Evolutionary conservation across 2,329 filamentous ascomycete genomes (phyloP), one percentile per base, ranked within the genome.

Genomic region (Tricladium varicosporioides): DNA sequence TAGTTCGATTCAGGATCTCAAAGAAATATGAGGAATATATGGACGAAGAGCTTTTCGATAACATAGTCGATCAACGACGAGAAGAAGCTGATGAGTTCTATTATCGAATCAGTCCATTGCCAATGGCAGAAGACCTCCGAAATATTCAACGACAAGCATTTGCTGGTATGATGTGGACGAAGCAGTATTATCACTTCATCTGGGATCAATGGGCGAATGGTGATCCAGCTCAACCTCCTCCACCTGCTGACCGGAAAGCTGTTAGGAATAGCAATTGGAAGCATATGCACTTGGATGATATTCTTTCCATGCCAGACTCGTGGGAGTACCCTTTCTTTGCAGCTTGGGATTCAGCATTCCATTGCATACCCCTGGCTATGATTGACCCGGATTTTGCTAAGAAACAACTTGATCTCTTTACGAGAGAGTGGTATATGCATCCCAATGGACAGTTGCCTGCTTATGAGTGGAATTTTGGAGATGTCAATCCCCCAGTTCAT

Each of bases 251-350:
- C 42, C 83, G 93, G 54, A 96, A 94, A 72, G 80, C 83, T 2
- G 82, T 97, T 56, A 86, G 93, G 59, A 97, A 97, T 70, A 78
- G 84, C 40, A 85, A 95, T 61, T 97, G 94, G 94, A 95, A 89
- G 69, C 93, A 97, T 73, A 86, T 97, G 81, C 83, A 97, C 73
- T 85, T 96, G 65, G 94, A 97, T 64, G 93, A 97, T 70, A 92
- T 97, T 60, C 74, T 97, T 33, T 97, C 93, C 0, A 97, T 97
- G 93, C 94, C 93, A 0, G 93, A 97, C 72, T 96, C 92, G 0
- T 97, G 93, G 93, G 93, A 97, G 69, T 97, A 97, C 67, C 93
- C 93, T 0, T 97, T 97, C 78, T 97, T 97, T 72, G 92, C 92
- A 16, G 93, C 93, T 3, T 97, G 93, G 93, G 93, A 97, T 72